A percentile compares a stretch with the other conserved stretches of the same genome.
phyloP scores from a whole-genome alignment of 306 rosid genomes.

The Calophaca sinica region DNA sequence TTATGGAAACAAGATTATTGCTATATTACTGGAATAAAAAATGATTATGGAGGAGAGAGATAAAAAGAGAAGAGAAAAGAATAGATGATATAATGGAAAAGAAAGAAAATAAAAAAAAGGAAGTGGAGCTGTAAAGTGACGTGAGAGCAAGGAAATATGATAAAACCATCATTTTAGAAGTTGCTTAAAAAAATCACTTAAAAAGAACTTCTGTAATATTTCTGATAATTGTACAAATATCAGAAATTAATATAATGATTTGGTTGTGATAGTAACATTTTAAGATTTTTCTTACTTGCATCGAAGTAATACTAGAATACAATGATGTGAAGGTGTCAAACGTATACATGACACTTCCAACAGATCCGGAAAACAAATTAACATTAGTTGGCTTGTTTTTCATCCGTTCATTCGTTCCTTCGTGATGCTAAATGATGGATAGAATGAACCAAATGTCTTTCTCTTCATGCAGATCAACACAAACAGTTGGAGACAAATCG shows the following conservation, averaged over 20 bases:
- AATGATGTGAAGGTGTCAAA: not conserved
- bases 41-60: no score
- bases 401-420: slow-evolving; percentile 2
- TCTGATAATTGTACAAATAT: not conserved
- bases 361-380: not conserved
- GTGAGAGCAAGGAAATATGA: no score
- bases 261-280: slow-evolving; percentile 17
- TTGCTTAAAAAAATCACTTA: not conserved
- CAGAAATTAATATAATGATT: not conserved
- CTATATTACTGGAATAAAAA: no score
- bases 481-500: slow-evolving; percentile 16
- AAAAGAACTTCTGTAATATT: not conserved
- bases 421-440: slow-evolving; percentile 33
- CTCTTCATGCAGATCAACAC: slow-evolving; percentile 27
- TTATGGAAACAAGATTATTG: slow-evolving; percentile 4
- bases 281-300: not conserved
- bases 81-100: no score
- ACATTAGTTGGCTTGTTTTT: not conserved
- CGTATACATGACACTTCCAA: not conserved
- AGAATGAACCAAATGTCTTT: slow-evolving; percentile 32
- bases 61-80: no score
- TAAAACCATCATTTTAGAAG: not conserved
- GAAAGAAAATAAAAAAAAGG: no score
- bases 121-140: no score
- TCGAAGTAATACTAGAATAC: slow-evolving; percentile 21